Base-by-base conservation (phyloP, 1,139 yeast species). In the Yamadazyma dushanensis region DNA sequence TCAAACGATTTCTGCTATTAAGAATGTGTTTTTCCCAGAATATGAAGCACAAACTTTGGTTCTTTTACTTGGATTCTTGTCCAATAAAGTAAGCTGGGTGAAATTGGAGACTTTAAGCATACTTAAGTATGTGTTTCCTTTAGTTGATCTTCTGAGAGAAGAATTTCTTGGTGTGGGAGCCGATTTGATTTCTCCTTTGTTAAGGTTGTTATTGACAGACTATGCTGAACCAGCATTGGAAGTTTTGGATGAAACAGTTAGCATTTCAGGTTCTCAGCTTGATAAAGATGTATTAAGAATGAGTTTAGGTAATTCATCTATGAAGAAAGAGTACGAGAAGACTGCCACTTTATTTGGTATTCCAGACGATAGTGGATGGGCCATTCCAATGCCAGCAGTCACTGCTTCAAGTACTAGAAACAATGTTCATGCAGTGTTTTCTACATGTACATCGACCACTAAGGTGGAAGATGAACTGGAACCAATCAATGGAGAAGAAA, bases 341-440 rank as follows among this genome's bases (percentile, higher is more conserved):
- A 83, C 95, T 1, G 92, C 95, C 0, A 88, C 97, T 0, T 66
- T 92, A 37, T 94, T 89, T 66, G 98, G 98, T 11, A 82, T 90
- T 16, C 98, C 98, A 0, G 96, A 89, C 41, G 96, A 87, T n/a
- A 81, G 83, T 54, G 99, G 99, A 1, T 94, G 99, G 99, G 83
- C 97, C 0, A 81, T 94, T 32, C 95, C 97, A 2, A 84, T 86
- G 92, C 96, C 97, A 0, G 86, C 90, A 0, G 79, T 86, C 23
- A 83, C 95, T 0, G 88, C 97, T 0, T 83, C 95, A 0, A 77
- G 84, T 9, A 87, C 97, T 0, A 69, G 97, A 45, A 87, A 86
- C 54, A 92, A 94, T 54, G 95, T 94, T 2, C 97, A 92, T 58
- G 90, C 97, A 0, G 98, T 92, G 3, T 92, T 87, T 54, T 81